These are phyloP conservation scores for Fusarium nurragi DNA, from an alignment of 2,329 filamentous ascomycete genomes.

Conservation along the genomic window DNA sequence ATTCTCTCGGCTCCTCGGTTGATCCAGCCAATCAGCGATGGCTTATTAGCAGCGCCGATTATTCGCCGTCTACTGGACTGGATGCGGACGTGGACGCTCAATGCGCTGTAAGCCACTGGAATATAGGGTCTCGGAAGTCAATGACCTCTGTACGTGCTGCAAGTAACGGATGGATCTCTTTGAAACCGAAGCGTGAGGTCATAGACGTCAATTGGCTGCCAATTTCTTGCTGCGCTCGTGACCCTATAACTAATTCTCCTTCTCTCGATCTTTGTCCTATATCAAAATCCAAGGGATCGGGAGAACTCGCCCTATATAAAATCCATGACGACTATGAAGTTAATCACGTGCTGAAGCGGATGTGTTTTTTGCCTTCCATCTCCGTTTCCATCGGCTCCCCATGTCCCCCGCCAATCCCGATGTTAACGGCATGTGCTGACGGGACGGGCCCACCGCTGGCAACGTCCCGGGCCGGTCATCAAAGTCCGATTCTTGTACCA, in stretches of 20 bases:
- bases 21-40: constrained; percentile 48
- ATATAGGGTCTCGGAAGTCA: constrained; percentile 26
- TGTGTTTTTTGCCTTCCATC: constrained; percentile 31
- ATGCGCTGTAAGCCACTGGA: constrained; percentile 29
- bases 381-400: constrained; percentile 25
- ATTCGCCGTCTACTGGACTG: constrained; percentile 20
- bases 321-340: constrained; percentile 37
- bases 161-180: constrained; percentile 1
- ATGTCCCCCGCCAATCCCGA: constrained; percentile 28
- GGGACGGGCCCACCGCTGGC: neutral
- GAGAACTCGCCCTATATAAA: constrained; percentile 28
- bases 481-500: constrained; percentile 30
- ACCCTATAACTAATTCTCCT: neutral
- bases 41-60: constrained; percentile 43
- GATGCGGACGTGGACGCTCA: neutral
- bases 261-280: constrained; percentile 7
- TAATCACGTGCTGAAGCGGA: constrained; percentile 42
- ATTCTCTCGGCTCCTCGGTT: constrained; percentile 50
- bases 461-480: constrained; percentile 19
- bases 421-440: constrained; percentile 31
- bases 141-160: constrained; percentile 8
- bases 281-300: constrained; percentile 22
- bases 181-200: neutral
- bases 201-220: constrained; percentile 20
- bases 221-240: neutral